phyloP scores from a whole-genome alignment of 306 rosid genomes.

The Adenanthera pavonina region DNA sequence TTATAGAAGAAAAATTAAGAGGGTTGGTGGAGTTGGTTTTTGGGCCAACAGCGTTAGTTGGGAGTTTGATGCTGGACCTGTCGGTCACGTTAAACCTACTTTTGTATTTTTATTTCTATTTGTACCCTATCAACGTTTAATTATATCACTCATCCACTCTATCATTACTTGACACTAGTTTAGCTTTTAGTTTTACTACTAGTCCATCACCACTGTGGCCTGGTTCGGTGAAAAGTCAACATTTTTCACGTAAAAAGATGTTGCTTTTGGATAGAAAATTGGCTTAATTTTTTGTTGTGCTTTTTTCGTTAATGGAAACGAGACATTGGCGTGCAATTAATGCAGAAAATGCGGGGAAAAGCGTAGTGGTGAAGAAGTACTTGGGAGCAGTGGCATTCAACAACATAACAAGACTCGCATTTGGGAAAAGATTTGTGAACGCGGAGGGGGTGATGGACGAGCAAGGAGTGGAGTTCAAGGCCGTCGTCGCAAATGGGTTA shows the following conservation, averaged over 20 bases:
- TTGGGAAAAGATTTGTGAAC: slow-evolving; percentile 85
- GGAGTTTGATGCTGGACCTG: slow-evolving; percentile 7
- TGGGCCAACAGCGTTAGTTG: slow-evolving; percentile 17
- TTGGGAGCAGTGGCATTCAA: slow-evolving; percentile 89
- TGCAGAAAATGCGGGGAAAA: slow-evolving; percentile 58
- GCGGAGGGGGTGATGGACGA: slow-evolving; percentile 71
- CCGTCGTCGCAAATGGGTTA: slow-evolving; percentile 66
- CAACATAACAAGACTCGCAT: slow-evolving; percentile 87
- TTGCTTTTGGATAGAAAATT: background rate
- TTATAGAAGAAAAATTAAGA: slow-evolving; percentile 17
- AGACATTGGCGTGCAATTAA: background rate
- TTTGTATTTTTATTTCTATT: background rate
- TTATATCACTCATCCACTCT: too few species aligned
- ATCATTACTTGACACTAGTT: too few species aligned
- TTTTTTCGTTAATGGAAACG: background rate
- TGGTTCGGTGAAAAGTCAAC: background rate
- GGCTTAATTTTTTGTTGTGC: too few species aligned
- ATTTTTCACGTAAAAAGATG: background rate
- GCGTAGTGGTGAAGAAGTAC: slow-evolving; percentile 56
- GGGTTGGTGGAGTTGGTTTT: slow-evolving; percentile 25
- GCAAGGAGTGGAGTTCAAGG: slow-evolving; percentile 80
- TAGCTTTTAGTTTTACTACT: too few species aligned
- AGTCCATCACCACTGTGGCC: background rate
- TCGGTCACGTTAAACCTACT: slow-evolving; percentile 23
- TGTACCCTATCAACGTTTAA: too few species aligned